Base-by-base conservation (phyloP, 441 rosid genomes). In the Corymbia calophylla region DNA sequence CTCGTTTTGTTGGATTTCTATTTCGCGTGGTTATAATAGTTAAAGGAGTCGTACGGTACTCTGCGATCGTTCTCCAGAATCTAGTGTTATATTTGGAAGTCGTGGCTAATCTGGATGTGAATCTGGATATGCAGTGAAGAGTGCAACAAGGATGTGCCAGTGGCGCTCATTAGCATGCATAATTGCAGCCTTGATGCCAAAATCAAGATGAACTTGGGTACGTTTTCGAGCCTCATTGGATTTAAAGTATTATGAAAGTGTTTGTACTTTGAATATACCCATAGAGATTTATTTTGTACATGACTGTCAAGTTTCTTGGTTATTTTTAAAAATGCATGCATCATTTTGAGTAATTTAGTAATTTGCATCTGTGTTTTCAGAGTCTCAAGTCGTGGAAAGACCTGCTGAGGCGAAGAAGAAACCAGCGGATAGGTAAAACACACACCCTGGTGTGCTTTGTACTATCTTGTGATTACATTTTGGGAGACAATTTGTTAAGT, bases 121-220 rank as follows among this genome's bases (percentile, higher is more conserved):
- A 48, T 25, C 25, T 90, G 82, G 73, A 54, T 85, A 84, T 91
- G 64, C 96, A 98, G 99, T 87, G 98, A 96, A 9, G 97, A 94
- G 91, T 97, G 99, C 92, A 95, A 91, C 60, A 96, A 93, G 93
- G 87, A 92, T 81, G 97, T 97, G 12, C 94, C 99, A 0, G 96
- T 96, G n/a, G 99, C 95, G 56, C 96, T 97, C 39, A 95, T 98
- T 31, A 88, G 94, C 49, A 93, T 98, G 93, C 98, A 98, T 35
- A 92, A 92, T 86, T 97, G 99, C 87, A 95, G 99, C 90, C 99
- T 97, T 90, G 99, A 98, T 86, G 98, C 98, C 53, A 95, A 93
- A 86, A 96, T 97, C 90, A 95, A 95, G 94, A 95, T 93, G 95
- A 96, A 96, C 86, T 91, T 96, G 86, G 97, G 99, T 97, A 25